These are phyloP conservation scores for Suillus sp. DNA, from an alignment of 768 basidiomycete species.

Conservation along the genomic window DNA sequence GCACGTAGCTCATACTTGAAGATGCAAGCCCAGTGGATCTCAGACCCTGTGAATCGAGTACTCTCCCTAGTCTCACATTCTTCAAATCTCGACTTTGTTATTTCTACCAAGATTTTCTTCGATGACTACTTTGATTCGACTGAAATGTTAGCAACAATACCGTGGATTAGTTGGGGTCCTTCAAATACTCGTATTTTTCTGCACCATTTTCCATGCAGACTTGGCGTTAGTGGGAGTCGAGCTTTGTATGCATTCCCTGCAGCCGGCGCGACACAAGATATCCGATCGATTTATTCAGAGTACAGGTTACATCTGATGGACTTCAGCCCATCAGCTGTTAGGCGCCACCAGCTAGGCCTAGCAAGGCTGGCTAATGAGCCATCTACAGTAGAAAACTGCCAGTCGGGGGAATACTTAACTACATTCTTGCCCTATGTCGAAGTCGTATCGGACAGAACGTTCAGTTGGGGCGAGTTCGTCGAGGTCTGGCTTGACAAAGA, in stretches of 20 bases:
- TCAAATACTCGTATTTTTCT: neutral
- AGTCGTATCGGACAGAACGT: neutral
- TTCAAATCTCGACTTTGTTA: neutral
- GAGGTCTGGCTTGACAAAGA: neutral
- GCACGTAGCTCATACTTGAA: neutral
- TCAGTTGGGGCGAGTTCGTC: neutral
- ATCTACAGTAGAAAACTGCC: neutral
- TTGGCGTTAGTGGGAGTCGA: slow-evolving; percentile 3
- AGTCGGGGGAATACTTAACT: neutral
- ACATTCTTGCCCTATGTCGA: slow-evolving; percentile 3
- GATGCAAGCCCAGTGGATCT: neutral
- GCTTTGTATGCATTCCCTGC: neutral
- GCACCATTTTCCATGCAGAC: neutral
- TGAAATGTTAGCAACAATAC: neutral
- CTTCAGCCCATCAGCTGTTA: slow-evolving; percentile 2
- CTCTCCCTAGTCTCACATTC: neutral
- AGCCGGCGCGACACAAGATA: neutral
- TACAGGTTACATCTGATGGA: neutral
- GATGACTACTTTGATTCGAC: neutral
- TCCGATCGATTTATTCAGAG: too few species aligned
- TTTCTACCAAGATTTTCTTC: slow-evolving; percentile 4
- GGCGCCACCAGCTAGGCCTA: neutral
- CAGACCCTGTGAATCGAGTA: neutral
- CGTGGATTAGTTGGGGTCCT: neutral
- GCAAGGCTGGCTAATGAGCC: neutral